Base-by-base conservation (phyloP, 345 rosid species). In the rapeseed (Brassica napus) region DNA sequence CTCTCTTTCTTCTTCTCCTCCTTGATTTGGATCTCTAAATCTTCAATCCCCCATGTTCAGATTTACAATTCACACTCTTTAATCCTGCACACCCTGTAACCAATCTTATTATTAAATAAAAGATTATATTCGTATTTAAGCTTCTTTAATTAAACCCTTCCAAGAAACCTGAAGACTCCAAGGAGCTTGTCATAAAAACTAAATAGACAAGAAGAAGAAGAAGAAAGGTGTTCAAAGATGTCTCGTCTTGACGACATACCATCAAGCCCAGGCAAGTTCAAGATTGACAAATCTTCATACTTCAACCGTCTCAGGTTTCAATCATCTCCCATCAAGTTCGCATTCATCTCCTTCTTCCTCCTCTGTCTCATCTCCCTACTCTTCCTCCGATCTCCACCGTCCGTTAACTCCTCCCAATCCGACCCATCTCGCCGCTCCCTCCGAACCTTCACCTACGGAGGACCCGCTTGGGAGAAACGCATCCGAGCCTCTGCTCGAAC, bases 261-360 rank as follows among this genome's bases (percentile, higher is more conserved):
- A 7, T 92, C 97, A 39, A 92, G 97, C 35, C 93, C 96, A 1
- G 98, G 97, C 44, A 94, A 94, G 73, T 92, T 94, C 93, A 94
- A 94, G 92, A 92, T 94, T 89, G 98, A 94, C 21, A 94, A 91
- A 82, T 87, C 97, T 6, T 82, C 94, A 0, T 90, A 86, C 81
- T 52, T 82, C 2, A 79, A 80, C 73, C 86, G 93, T 12, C 39
- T 85, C 69, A 81, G 97, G 75, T 88, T 91, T 86, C 98, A 92
- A 73, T 87, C 92, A 1, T 89, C 94, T 2, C 77, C 86, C n/a
- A 87, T 87, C 24, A 94, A 92, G 72, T 92, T 92, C 74, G 85
- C 94, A 81, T 90, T 94, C 69, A 86, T 97, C 95, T 89, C 97
- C 69, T 83, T 92, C 69, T 73, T 92, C 87, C 88, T 89, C 87